Evolutionary conservation across 306 rosid genomes (phyloP), one percentile per base, ranked within the genome.

Genomic region (Cicer pinnatifidum): DNA sequence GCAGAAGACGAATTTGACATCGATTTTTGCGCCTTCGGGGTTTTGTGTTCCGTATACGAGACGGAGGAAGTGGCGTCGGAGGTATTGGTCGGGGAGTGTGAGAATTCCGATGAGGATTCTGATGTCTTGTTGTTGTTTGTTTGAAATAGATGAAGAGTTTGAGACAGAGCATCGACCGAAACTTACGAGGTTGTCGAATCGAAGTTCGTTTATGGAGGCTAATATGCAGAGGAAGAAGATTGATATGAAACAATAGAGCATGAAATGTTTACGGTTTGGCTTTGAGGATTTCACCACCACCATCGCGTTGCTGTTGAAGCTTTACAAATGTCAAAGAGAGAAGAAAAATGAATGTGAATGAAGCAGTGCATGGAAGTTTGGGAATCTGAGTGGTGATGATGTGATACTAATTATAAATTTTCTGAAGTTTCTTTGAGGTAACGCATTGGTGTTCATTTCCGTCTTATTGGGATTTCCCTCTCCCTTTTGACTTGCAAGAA

Each of bases 31-130:
- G 0, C 87, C 91, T 4, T 71, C 63, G 0, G 71, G 71, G 7
- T 73, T 13, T 20, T 94, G 99, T 0, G 97, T 87, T 39, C 97
- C 96, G 65, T 94, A 94, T 66, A 94, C 85, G 2, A 89, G 78
- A 7, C 99, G 95, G 41, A 94, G 96, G 84, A 94, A 94, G 85
- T 94, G 89, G n/a, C 99, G 96, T 3, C 89, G 86, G 1, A 86
- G 84, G 91, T 94, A 89, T 19, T 94, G 99, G 82, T 94, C 99
- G 4, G 99, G 95, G 13, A 91, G 92, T 0, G 99, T 94, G 41
- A 88, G 91, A 41, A 94, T 81, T 41, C 96, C 92, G 62, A 94
- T 83, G 69, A 94, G 92, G 15, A 94, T 82, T 19, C 99, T 80
- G 10, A 87, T 84, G 4, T 87, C 90, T 1, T 61, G 12, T 37